Conservation (phyloP, 2,329 filamentous ascomycete genomes). For the Colletotrichum truncatum region DNA sequence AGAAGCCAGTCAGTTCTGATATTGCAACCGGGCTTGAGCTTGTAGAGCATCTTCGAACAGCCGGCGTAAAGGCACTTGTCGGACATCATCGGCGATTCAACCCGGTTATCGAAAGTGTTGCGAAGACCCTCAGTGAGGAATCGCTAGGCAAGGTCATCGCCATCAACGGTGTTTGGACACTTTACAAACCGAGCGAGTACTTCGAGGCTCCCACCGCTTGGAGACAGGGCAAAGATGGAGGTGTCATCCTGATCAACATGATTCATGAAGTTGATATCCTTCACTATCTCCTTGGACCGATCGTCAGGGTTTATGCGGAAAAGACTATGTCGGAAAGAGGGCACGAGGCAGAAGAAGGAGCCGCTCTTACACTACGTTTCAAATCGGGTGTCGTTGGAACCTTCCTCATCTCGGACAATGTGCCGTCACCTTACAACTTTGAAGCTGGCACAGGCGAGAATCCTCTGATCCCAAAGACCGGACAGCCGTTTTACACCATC, state of each 20-base stretch:
- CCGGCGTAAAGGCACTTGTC: conserved; percentile 56
- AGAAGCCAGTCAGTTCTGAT: conserved; percentile 63
- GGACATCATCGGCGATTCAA: conserved; percentile 71
- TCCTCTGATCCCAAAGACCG: conserved; percentile 54
- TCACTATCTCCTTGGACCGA: conserved; percentile 64
- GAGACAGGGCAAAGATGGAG: conserved; percentile 51
- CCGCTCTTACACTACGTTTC: conserved; percentile 62
- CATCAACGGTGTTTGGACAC: conserved; percentile 63
- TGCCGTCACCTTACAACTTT: conserved; percentile 62
- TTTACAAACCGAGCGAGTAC: conserved; percentile 60
- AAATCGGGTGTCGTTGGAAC: conserved; percentile 63
- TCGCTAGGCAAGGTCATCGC: conserved; percentile 58
- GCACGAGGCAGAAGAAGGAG: conserved; percentile 64
- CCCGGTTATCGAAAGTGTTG: conserved; percentile 58
- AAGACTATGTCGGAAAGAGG: conserved; percentile 51
- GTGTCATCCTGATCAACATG: conserved; percentile 65
- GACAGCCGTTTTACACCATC: conserved; percentile 61
- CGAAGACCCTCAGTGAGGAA: conserved; percentile 53
- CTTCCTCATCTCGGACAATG: conserved; percentile 63
- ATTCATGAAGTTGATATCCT: conserved; percentile 70
- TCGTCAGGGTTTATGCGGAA: conserved; percentile 61
- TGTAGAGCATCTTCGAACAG: conserved; percentile 35
- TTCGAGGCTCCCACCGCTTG: conserved; percentile 52
- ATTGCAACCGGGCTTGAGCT: conserved; percentile 45
- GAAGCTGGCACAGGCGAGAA: conserved; percentile 69